Base-by-base conservation (phyloP, 31 red algal genomes). In the Pterothamnion heteromorphum region DNA sequence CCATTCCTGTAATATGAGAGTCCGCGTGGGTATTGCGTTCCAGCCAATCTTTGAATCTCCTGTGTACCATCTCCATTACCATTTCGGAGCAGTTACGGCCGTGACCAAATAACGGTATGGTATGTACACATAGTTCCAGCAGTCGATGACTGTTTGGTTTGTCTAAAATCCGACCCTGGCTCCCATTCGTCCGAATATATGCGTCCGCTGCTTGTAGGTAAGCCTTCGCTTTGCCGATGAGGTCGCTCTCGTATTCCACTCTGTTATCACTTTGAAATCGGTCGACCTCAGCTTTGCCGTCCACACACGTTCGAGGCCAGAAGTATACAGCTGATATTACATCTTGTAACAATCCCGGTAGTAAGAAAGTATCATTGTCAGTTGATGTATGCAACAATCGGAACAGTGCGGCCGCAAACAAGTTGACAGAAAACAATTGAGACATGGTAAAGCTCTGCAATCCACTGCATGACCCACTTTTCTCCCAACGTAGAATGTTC, bases 401-500 rank as follows among this genome's bases (percentile, higher is more conserved):
- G n/a, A n/a, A n/a, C n/a, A n/a, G n/a, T n/a, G n/a, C n/a, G n/a
- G n/a, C n/a, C n/a, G n/a, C n/a, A n/a, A n/a, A 64, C n/a, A 64
- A 18, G 51, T 64, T 64, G 51, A 64, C 51, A 64, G 51, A 64
- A 64, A 64, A 64, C 9, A 64, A 64, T n/a, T 64, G 51, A n/a
- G 51, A 64, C 51, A 64, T 64, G 51, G n/a, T 64, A 64, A 64
- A 64, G 51, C 51, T 64, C 51, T 64, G 9, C 51, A 64, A 64
- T n/a, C 51, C 51, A 64, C 51, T 64, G 51, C n/a, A 64, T 64
- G 51, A 64, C n/a, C 51, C 51, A 64, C n/a, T 64, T 18, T 64
- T 64, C 51, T 64, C n/a, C 51, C 51, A 64, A 64, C 51, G 51
- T 64, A 64, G 51, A 64, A 64, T 64, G 51, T n/a, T 64, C 51